Evolutionary conservation across 768 basidiomycete genomes (phyloP), one percentile per base, ranked within the genome.

Genomic region (Suillus brevipes): DNA sequence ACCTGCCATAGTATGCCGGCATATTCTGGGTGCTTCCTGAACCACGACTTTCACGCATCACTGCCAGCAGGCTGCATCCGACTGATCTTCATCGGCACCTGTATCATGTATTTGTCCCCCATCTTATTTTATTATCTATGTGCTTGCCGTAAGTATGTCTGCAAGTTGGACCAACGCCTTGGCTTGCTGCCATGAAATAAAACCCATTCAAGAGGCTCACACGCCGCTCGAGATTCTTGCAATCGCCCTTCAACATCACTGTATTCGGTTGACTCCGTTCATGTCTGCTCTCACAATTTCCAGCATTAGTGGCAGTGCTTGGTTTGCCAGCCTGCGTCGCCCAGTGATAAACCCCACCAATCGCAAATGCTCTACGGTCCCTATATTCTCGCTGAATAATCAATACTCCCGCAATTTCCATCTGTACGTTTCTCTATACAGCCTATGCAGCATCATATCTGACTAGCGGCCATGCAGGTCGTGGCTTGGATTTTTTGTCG

Each of bases 331-430:
- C 18, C 12, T 59, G 28, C 58, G 58, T 28, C 25, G 37, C 37
- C 60, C 47, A 20, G 42, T 64, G 25, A 71, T 86, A 61, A 86
- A 87, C 71, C 83, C 83, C 0, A 67, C 80, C 67, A 87, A 86
- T 69, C 71, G 80, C 36, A 87, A 86, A 67, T 81, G 80, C 60
- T 80, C 80, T 59, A 85, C 84, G 0, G 69, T 87, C 0, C 85
- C 86, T 0, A 73, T 87, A 40, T 73, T 87, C 67, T 82, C 82
- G 60, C 73, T 87, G 25, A 65, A 72, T 37, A 81, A 79, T 62
- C 82, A 80, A 4, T 84, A 87, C 67, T 73, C 82, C 3, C 73
- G 80, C 65, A 80, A 81, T 47, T 85, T 87, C 57, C 85, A 87
- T 72, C 78, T 87, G 71, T 78, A 63, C n/a, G 78, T 73, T 37